Base-by-base conservation (phyloP, 73 alveolate species). In the Paramecium sonneborni region DNA sequence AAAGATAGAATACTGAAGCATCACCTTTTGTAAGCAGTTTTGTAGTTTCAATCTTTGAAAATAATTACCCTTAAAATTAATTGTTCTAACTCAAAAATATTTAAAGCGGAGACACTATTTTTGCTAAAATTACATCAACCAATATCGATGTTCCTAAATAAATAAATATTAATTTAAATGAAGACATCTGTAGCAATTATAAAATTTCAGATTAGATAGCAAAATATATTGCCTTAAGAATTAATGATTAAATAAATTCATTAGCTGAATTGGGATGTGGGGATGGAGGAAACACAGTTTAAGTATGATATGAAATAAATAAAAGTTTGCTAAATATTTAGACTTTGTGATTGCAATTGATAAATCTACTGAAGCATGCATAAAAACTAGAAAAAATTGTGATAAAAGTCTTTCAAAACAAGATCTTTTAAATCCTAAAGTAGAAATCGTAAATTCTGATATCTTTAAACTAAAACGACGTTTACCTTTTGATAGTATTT, bases 241-340 rank as follows among this genome's bases (percentile, higher is more conserved):
- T 79, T 24, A 79, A 44, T 10, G 18, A 79, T n/a, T 20, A 79
- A 21, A 26, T 43, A 20, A 26, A 62, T 62, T 9, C 55, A 41
- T 32, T 79, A 24, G 72, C 74, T 41, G 90, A 79, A 23, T 5
- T 43, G 2, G 90, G 90, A 79, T 79, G 90, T 79, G 90, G 90
- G 5, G 74, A 24, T 10, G 90, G 90, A 24, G 69, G 76, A 12
- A 79, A 79, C 52, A 79, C 90, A 1, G 90, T 79, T 21, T 44
- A 79, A 32, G 84, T 62, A 62, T 26, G 26, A 62, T 30, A 26
- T 62, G 44, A 12, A 62, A 30, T 62, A 10, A 62, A 62, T 30
- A 30, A 12, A 62, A 62, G 90, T 79, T 79, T 79, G 90, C 76
- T 0, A 79, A 79, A n/a, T 32, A 79, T 20, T 79, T 32, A 23